A percentile compares a stretch with the other conserved stretches of the same genome.
phyloP scores from a whole-genome alignment of 1,139 yeast genomes.

The Kurtzmaniella quercitrusa region DNA sequence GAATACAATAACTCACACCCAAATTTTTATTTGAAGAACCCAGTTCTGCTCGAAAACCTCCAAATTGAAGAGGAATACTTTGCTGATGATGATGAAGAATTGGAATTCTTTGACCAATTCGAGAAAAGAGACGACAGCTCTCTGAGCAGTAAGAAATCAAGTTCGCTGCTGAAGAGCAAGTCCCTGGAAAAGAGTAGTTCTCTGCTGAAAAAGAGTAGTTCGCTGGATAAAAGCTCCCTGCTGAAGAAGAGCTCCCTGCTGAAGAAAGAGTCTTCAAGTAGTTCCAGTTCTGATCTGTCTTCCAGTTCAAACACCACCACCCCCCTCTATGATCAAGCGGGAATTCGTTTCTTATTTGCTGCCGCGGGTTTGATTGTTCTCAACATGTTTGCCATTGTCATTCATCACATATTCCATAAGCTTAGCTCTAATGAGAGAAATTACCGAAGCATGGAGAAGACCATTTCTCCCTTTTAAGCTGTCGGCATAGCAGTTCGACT shows the following conservation, averaged over 20 bases:
- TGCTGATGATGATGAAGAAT: neutral
- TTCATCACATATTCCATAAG: conserved; percentile 33
- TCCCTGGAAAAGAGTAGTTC: neutral
- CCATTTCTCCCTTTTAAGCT: conserved; percentile 31
- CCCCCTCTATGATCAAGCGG: conserved; percentile 13
- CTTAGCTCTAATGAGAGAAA: conserved; percentile 26
- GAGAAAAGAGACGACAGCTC: neutral
- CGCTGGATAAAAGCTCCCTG: neutral
- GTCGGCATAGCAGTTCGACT: neutral
- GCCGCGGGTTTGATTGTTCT: conserved; percentile 27
- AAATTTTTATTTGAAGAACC: conserved; percentile 1
- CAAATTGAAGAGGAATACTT: neutral
- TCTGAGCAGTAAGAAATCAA: conserved; percentile 3
- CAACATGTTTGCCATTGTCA: conserved; percentile 31
- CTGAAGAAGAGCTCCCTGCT: neutral
- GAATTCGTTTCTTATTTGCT: conserved; percentile 23
- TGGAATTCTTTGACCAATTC: neutral
- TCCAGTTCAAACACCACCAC: conserved; percentile 3
- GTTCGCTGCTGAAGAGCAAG: neutral
- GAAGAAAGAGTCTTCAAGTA: conserved; percentile 1
- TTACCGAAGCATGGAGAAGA: conserved; percentile 34
- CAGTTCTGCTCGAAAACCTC: neutral
- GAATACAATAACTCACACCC: neutral
- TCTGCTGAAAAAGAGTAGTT: conserved; percentile 4
- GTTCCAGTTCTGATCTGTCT: conserved; percentile 6